Base-by-base conservation (phyloP, 208 protist genomes). In the Wallacemonas collosoma region DNA sequence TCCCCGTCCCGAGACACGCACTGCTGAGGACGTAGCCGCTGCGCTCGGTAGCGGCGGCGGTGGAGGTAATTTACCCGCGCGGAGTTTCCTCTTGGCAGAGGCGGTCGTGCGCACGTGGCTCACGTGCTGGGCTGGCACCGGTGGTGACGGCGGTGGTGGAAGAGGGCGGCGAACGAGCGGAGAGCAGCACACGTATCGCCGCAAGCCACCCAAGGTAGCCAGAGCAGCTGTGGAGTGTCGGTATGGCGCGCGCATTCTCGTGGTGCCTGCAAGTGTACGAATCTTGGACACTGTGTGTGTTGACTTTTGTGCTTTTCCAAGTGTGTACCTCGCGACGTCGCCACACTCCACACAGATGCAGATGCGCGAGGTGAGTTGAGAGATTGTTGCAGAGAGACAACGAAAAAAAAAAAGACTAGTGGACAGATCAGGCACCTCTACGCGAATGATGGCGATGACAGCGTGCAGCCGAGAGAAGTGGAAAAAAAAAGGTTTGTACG, bases 41-140 rank as follows among this genome's bases (percentile, higher is more conserved):
- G 72, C 35, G 5, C 68, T 70, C 0, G 81, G 50, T 4, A 81
- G 79, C 44, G 60, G 51, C 4, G 61, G 40, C 8, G 36, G 64
- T 35, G 50, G 50, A 2, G 53, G 65, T 2, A 67, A 17, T 35
- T 68, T n/a, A 43, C 50, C 1, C 12, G 12, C 12, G 6, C 50
- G 14, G 39, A 41, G 56, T 38, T 43, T 62, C 1, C 43, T 35
- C 35, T 47, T 5, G 57, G 36, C 39, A 45, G 38, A 17, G 57
- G 57, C 8, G 57, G 57, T 43, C 36, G 57, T 43, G 57, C 26
- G 26, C 26, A 26, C 26, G 26, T 26, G 26, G 26, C 26, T 26
- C 26, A 26, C 26, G 26, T 26, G 26, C 26, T 26, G 26, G 26
- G 26, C 26, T 26, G 26, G 0, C 26, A 26, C 26, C 26, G 26